phyloP scores from a whole-genome alignment of 208 protist genomes.

The Trypanosoma caninum region DNA sequence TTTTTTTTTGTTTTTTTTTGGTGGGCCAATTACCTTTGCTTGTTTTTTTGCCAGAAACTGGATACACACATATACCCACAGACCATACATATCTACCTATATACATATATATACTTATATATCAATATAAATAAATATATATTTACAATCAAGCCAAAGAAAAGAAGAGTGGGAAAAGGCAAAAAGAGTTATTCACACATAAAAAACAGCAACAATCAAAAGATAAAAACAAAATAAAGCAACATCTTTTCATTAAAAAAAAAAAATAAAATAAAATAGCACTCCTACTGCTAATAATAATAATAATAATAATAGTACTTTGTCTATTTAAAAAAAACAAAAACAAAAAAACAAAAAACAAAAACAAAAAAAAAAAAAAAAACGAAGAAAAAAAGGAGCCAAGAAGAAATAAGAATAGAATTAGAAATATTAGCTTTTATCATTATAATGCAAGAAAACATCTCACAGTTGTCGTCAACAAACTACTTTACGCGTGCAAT shows the following conservation, averaged over 20 bases:
- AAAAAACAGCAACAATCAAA: too few relatives aligned
- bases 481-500: slow-evolving; percentile 62
- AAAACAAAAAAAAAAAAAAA: neutral
- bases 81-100: too few relatives aligned
- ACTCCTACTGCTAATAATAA: slow-evolving; percentile 14
- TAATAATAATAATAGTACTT: neutral
- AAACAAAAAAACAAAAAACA: neutral
- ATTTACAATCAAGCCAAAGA: too few relatives aligned
- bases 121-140: too few relatives aligned
- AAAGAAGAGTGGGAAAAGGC: too few relatives aligned
- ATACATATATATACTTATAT: too few relatives aligned
- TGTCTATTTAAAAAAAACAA: neutral
- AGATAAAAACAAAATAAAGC: neutral
- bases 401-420: neutral
- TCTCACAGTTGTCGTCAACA: slow-evolving; percentile 16
- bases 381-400: slow-evolving; percentile 1
- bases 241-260: neutral
- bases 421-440: too few relatives aligned
- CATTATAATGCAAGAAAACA: neutral
- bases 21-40: too few relatives aligned
- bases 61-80: too few relatives aligned
- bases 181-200: too few relatives aligned
- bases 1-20: slow-evolving; percentile 14
- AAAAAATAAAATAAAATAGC: neutral
- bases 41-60: too few relatives aligned